Evolutionary conservation across 352 stramenopile genomes (phyloP), one percentile per base, ranked within the genome.

Genomic region (Phytophthora hibernalis): DNA sequence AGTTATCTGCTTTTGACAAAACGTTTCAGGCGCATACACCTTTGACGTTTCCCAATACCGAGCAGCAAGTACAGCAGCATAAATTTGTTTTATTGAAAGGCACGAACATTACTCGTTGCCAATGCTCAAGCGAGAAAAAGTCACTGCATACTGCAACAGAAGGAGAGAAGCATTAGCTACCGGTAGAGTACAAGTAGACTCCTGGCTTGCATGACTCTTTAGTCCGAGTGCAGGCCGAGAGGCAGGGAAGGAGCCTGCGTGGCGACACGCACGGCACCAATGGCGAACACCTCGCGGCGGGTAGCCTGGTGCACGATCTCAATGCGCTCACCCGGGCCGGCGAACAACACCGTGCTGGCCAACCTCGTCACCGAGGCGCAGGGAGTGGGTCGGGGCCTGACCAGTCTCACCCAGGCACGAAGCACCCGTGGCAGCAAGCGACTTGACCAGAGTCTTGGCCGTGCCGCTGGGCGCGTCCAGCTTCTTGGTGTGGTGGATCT

Each of bases 401-500:
- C 81, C 77, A 6, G 62, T 75, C 40, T 74, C 64, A 21, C 76
- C 75, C 33, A 80, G 77, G 65, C 81, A 90, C 16, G 83, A 56
- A 3, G 82, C 80, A 16, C 85, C 87, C 1, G 84, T 92, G 12
- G 74, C 42, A 54, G 67, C 70, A 35, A 95, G 68, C 50, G 81
- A 80, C 78, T 92, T 90, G 59, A 82, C 80, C 35, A 95, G 68
- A 21, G 80, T 90, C 81, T 92, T 92, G 66, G 86, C 86, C 50
- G 86, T 95, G 54, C 86, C 86, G 22, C 80, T 91, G 10, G 87
- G 87, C 8, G 87, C 87, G 38, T 96, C 87, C 42, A 93, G 72
- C 83, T 96, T 96, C 62, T 92, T 89, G 33, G 82, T 96, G 80
- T 96, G 87, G 78, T 96, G 87, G 28, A 85, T 92, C 71, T 96